A percentile compares a stretch with the other conserved stretches of the same genome.
These are phyloP conservation scores for Penicillium sp. DNA, from an alignment of 2,329 filamentous ascomycete genomes.

Conservation along the genomic window DNA sequence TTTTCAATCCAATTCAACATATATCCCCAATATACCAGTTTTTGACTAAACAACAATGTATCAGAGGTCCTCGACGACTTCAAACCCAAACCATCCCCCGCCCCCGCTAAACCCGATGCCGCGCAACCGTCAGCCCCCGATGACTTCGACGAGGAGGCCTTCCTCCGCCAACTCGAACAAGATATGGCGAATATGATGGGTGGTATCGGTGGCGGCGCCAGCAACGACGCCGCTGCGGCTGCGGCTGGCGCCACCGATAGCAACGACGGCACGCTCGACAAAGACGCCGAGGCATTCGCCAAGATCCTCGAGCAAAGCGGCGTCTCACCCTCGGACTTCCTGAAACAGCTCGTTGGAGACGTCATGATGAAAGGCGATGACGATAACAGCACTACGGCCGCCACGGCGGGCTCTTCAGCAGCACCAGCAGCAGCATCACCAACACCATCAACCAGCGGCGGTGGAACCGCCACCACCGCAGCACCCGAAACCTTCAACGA, in stretches of 20 bases:
- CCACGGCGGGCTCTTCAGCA: conserved; percentile 5
- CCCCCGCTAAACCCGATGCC: conserved; percentile 17
- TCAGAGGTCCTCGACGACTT: conserved; percentile 89
- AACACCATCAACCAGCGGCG: too few relatives aligned
- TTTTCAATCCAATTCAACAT: too few relatives aligned
- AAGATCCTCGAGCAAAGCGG: conserved; percentile 31
- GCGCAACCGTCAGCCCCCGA: too few relatives aligned
- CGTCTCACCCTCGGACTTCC: conserved; percentile 28
- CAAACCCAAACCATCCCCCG: conserved; percentile 39
- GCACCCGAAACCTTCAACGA: conserved; percentile 59
- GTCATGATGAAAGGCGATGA: too few relatives aligned
- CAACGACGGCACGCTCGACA: conserved; percentile 21
- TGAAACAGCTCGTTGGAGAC: conserved; percentile 31
- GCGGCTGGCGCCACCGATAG: conserved; percentile 14
- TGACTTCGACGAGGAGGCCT: conserved; percentile 42
- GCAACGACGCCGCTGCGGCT: too few relatives aligned
- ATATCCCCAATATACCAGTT: too few relatives aligned
- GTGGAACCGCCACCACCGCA: too few relatives aligned
- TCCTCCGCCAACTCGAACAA: conserved; percentile 75
- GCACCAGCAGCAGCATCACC: too few relatives aligned
- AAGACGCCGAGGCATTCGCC: conserved; percentile 30
- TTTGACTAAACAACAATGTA: too few relatives aligned
- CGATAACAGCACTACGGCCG: too few relatives aligned
- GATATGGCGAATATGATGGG: conserved; percentile 79
- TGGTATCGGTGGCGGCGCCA: too few relatives aligned